phyloP scores from a whole-genome alignment of 139 green algal species.

The Chlamydomonas sp. region DNA sequence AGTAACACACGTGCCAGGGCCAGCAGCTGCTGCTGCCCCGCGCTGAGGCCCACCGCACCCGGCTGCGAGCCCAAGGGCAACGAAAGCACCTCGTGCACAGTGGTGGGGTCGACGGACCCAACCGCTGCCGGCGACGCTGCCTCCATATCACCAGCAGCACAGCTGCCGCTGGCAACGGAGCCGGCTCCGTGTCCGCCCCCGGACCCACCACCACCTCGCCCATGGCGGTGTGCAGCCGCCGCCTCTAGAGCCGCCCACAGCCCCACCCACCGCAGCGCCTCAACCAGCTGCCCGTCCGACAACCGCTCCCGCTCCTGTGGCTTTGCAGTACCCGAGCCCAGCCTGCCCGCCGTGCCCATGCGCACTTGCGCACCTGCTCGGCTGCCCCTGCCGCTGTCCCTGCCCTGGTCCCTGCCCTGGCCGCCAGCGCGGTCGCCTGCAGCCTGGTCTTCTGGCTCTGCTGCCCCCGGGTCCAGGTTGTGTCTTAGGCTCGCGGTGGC shows the following conservation, averaged over 20 bases:
- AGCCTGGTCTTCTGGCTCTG: not conserved
- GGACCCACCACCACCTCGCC: not conserved
- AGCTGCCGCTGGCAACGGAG: not conserved
- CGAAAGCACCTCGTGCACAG: slow-evolving; percentile 19
- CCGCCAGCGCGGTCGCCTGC: not conserved
- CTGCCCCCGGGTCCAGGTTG: slow-evolving; percentile 75
- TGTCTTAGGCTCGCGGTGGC: slow-evolving; percentile 74
- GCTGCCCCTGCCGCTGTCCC: not conserved
- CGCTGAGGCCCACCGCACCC: slow-evolving; percentile 39
- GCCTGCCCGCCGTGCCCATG: too few relatives aligned
- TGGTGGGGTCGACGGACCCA: too few relatives aligned
- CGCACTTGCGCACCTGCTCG: not conserved
- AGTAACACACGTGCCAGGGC: slow-evolving; percentile 80
- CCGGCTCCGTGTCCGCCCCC: not conserved
- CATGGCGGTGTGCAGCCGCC: slow-evolving; percentile 5
- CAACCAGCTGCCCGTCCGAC: not conserved
- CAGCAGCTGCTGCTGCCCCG: slow-evolving; percentile 85
- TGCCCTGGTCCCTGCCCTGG: not conserved
- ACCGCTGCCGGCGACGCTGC: too few relatives aligned
- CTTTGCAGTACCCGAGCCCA: too few relatives aligned
- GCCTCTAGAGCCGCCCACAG: slow-evolving; percentile 45
- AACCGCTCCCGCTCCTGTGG: not conserved
- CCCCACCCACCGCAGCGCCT: slow-evolving; percentile 16
- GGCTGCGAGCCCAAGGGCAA: slow-evolving; percentile 29
- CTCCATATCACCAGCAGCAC: not conserved